phyloP scores from a whole-genome alignment of 1,139 yeast genomes.

The Scheffersomyces illinoinensis region DNA sequence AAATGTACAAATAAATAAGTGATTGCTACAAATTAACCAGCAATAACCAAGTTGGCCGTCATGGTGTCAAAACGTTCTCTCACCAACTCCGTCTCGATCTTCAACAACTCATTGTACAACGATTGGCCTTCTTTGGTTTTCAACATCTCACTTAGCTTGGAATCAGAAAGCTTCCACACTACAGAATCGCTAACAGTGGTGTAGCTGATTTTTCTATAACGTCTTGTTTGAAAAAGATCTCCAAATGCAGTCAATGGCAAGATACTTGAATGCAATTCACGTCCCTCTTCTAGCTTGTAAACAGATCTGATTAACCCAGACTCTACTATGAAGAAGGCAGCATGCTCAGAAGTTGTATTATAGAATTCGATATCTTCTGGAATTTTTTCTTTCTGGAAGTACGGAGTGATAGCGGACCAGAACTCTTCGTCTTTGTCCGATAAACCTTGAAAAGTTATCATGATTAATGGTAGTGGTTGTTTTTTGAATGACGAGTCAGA shows the following conservation, averaged over 20 bases:
- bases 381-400: constrained; percentile 50
- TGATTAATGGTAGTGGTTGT: constrained; percentile 68
- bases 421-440: constrained; percentile 61
- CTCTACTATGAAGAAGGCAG: constrained; percentile 70
- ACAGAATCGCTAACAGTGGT: constrained; percentile 56
- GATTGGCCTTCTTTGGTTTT: constrained; percentile 45
- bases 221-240: constrained; percentile 46
- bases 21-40: constrained; percentile 24
- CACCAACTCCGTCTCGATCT: constrained; percentile 63
- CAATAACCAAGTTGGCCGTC: constrained; percentile 67
- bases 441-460: constrained; percentile 71
- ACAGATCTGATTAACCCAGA: constrained; percentile 72
- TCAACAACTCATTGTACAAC: constrained; percentile 68
- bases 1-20: background rate
- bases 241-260: constrained; percentile 94
- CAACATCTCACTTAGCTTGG: constrained; percentile 44
- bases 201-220: constrained; percentile 45
- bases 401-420: constrained; percentile 61
- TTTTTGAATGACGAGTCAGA: constrained; percentile 36
- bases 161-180: constrained; percentile 69
- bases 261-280: constrained; percentile 71
- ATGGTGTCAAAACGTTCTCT: constrained; percentile 75
- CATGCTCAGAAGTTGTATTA: constrained; percentile 35
- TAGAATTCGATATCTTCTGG: constrained; percentile 53
- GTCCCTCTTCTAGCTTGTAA: constrained; percentile 53